These are phyloP conservation scores for Phytophthora sojae DNA, from an alignment of 352 stramenopile species.

Conservation along the genomic window DNA sequence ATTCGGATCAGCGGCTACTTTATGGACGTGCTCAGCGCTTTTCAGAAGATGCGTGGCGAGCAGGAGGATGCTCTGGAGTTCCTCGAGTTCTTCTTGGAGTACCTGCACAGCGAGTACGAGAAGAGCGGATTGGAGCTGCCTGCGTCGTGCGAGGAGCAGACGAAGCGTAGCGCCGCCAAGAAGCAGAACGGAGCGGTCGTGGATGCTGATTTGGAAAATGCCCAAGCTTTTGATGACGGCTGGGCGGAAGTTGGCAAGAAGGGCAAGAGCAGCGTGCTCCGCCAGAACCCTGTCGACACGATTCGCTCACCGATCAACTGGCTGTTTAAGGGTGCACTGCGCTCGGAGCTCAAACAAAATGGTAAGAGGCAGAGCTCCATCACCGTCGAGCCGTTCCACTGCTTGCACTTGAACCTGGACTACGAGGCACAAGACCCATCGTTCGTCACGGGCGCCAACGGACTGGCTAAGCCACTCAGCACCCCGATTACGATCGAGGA, in stretches of 20 bases:
- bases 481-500: conserved; percentile 67
- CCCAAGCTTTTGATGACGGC: conserved; percentile 60
- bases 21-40: conserved; percentile 81
- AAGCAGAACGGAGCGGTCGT: conserved; percentile 15
- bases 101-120: conserved; percentile 86
- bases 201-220: conserved; percentile 28
- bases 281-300: conserved; percentile 73
- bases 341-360: conserved; percentile 77
- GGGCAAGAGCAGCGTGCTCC: conserved; percentile 81
- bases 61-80: conserved; percentile 89
- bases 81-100: conserved; percentile 88
- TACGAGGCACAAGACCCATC: conserved; percentile 49
- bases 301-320: conserved; percentile 84
- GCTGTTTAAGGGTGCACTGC: conserved; percentile 85
- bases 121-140: conserved; percentile 70
- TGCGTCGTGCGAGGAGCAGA: conserved; percentile 66
- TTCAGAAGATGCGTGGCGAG: conserved; percentile 84
- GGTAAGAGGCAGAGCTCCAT: conserved; percentile 83
- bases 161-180: conserved; percentile 41
- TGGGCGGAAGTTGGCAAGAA: conserved; percentile 84
- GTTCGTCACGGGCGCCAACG: conserved; percentile 50
- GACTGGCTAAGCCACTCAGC: conserved; percentile 40
- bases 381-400: conserved; percentile 90
- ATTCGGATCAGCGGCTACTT: conserved; percentile 88
- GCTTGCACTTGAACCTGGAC: conserved; percentile 82